Percentiles rank a stretch among this genome's conserved stretches.
Evolutionary conservation across 192 early-diverging fungal species (phyloP).

Genomic region (Entrophospora sp.): DNA sequence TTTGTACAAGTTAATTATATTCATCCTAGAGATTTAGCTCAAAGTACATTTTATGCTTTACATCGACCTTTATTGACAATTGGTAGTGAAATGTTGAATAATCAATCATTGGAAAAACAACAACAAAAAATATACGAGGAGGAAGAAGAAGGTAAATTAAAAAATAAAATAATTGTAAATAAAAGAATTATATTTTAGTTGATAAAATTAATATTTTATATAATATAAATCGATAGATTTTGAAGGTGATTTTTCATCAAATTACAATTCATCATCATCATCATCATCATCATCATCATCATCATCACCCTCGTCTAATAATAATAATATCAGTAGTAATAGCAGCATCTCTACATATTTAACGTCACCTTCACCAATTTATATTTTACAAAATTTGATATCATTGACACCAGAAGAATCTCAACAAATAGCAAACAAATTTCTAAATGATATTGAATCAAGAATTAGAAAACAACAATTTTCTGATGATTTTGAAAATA

Average conservation of each 20-base stretch:
- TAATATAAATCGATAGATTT: background rate
- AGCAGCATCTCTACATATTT: background rate
- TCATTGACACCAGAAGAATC: background rate
- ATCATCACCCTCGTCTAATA: background rate
- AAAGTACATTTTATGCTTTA: constrained; percentile 51
- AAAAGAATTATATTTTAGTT: background rate
- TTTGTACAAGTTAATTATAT: background rate
- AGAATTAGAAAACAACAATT: background rate
- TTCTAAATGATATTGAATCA: background rate
- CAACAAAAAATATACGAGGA: background rate
- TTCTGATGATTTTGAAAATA: background rate
- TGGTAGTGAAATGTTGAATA: background rate
- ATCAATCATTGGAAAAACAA: background rate
- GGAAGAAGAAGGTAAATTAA: background rate
- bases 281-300: too few relatives aligned
- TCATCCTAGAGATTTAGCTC: constrained; percentile 36
- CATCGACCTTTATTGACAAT: constrained; percentile 38
- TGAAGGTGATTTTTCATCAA: background rate
- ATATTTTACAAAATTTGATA: background rate
- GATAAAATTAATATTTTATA: background rate
- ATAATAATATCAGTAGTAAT: background rate
- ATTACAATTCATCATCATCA: too few relatives aligned
- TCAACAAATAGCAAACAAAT: background rate
- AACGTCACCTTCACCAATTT: background rate
- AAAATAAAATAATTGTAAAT: too few relatives aligned